phyloP scores from a whole-genome alignment of 768 basidiomycete species.

The Dentipellis fragilis region DNA sequence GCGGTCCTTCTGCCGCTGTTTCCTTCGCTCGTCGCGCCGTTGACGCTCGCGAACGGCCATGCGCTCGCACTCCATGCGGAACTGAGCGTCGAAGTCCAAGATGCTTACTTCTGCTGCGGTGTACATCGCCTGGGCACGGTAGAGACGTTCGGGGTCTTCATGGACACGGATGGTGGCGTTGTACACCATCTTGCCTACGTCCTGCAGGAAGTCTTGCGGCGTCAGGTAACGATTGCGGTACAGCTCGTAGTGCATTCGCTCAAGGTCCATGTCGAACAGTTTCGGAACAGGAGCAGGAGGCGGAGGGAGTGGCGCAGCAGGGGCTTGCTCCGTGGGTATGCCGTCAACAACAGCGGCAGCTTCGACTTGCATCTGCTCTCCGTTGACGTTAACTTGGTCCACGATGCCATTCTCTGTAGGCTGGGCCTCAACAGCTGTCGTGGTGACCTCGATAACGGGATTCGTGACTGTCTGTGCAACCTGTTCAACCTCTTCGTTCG shows the following conservation, averaged over 20 bases:
- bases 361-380: constrained; percentile 20
- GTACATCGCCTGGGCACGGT: constrained; percentile 78
- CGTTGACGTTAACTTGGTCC: constrained; percentile 27
- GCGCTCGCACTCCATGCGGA: constrained; percentile 75
- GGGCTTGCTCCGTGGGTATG: constrained; percentile 6
- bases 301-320: constrained; percentile 10
- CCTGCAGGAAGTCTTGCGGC: constrained; percentile 78
- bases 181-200: constrained; percentile 72
- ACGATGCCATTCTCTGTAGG: constrained; percentile 31
- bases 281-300: constrained; percentile 32
- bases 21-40: constrained; percentile 41
- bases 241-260: constrained; percentile 78
- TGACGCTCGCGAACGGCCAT: constrained; percentile 74
- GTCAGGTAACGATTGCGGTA: constrained; percentile 83
- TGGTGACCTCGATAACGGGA: constrained; percentile 22
- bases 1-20: constrained; percentile 20
- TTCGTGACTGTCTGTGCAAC: constrained; percentile 18
- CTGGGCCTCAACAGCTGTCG: constrained; percentile 28
- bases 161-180: constrained; percentile 48
- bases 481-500: constrained; percentile 16
- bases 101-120: constrained; percentile 79
- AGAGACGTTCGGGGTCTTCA: constrained; percentile 66
- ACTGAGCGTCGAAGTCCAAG: constrained; percentile 73
- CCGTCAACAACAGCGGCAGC: background rate
- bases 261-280: constrained; percentile 84